Evolutionary conservation across 805 yeast genomes (phyloP), one percentile per base, ranked within the genome.

Genomic region (Zygotorulaspora florentina): DNA sequence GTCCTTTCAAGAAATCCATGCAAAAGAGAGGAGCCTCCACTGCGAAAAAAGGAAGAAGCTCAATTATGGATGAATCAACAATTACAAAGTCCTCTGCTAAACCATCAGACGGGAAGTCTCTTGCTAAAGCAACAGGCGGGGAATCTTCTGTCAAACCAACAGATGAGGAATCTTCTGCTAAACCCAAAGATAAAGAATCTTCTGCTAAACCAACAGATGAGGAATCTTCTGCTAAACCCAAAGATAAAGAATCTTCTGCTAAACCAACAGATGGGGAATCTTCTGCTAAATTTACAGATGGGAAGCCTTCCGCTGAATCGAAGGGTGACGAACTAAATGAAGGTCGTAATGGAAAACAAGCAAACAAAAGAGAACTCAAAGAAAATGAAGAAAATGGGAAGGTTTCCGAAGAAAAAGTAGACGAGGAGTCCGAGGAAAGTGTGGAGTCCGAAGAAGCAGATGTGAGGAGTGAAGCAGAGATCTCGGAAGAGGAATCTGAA

Each of bases 311-410:
- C 7, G 25, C 4, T 20, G 28, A 28, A 16, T 33, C 39, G 18
- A 25, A n/a, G n/a, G n/a, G n/a, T 11, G 38, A 16, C 8, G 8
- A n/a, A 6, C 9, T n/a, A 16, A 17, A 16, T 5, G 9, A 12
- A 9, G 8, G 25, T 27, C 36, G n/a, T 20, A 35, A 17, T 15
- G 41, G 23, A 9, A 8, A 11, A 1, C 26, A 29, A 20, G 29
- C 18, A 5, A 31, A 9, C 2, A 39, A 17, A 13, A 29, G 18
- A n/a, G 36, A 40, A n/a, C 50, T 43, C 8, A 51, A 56, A 13
- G 56, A 48, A 41, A 54, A 54, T 15, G 53, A 46, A 34, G 47
- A 39, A 6, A 39, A 15, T 2, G 40, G 42, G 13, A 35, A 31
- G 7, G 42, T 18, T 1, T 43, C 35, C 9, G 23, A n/a, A 11